phyloP scores from a whole-genome alignment of 2,329 filamentous ascomycete genomes.

The Geosmithia morbida region DNA sequence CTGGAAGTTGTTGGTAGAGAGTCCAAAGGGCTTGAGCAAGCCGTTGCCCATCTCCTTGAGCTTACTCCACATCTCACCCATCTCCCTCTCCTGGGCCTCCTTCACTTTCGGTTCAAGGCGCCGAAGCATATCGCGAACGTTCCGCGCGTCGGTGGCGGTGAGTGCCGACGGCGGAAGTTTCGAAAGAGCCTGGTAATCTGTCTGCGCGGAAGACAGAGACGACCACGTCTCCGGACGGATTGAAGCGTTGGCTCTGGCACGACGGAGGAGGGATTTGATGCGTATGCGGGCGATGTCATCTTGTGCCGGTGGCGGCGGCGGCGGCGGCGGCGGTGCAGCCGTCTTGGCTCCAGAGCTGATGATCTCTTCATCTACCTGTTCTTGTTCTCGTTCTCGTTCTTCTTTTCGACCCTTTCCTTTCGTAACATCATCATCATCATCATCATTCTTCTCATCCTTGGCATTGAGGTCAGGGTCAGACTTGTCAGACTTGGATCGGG shows the following conservation, averaged over 20 bases:
- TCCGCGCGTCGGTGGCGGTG: conserved; percentile 47
- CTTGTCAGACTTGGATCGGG: neutral
- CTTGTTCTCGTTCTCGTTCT: conserved; percentile 21
- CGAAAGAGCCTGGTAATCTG: conserved; percentile 66
- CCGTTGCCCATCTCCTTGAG: conserved; percentile 86
- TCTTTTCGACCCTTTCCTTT: conserved; percentile 18
- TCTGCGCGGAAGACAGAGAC: conserved; percentile 58
- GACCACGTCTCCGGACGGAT: conserved; percentile 60
- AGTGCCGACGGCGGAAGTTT: conserved; percentile 22
- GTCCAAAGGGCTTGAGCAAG: conserved; percentile 79
- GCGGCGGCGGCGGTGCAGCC: neutral
- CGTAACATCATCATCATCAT: no score
- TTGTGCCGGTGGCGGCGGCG: conserved; percentile 5
- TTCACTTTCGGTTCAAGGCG: conserved; percentile 56
- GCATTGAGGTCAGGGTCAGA: neutral
- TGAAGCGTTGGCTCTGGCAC: conserved; percentile 54
- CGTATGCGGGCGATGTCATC: conserved; percentile 64
- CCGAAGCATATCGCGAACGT: conserved; percentile 51
- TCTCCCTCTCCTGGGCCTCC: conserved; percentile 70
- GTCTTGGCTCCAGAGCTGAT: conserved; percentile 1
- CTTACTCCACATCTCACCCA: conserved; percentile 96
- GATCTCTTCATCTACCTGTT: conserved; percentile 23
- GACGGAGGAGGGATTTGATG: conserved; percentile 68
- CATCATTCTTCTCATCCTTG: neutral
- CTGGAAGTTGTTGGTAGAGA: conserved; percentile 89